Conservation (phyloP, 1,139 yeast species). For the Fermentozyma sake region DNA sequence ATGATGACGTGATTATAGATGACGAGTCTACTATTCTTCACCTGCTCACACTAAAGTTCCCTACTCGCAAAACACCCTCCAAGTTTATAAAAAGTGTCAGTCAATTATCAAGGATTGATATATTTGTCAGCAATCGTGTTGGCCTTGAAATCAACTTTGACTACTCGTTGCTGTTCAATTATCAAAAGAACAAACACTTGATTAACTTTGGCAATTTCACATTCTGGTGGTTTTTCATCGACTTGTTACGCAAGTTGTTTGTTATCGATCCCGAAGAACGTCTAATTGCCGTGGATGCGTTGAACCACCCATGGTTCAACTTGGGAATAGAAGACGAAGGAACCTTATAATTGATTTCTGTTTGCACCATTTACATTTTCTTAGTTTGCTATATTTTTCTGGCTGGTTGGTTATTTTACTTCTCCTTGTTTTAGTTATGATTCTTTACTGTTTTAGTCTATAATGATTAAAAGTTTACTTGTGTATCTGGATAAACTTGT, state of each 20-base stretch:
- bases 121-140: constrained; percentile 36
- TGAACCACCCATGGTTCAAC: constrained; percentile 75
- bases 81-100: constrained; percentile 52
- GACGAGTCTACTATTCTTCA: constrained; percentile 23
- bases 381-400: not conserved
- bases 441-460: too few relatives aligned
- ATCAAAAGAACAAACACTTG: constrained; percentile 36
- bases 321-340: constrained; percentile 77
- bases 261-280: constrained; percentile 61
- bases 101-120: constrained; percentile 48
- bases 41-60: constrained; percentile 30
- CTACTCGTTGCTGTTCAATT: constrained; percentile 37
- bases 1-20: constrained; percentile 28
- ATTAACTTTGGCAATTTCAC: constrained; percentile 51
- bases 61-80: constrained; percentile 34
- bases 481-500: too few relatives aligned
- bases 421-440: too few relatives aligned
- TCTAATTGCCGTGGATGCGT: constrained; percentile 63
- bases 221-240: constrained; percentile 75
- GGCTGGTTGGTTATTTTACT: constrained; percentile 2
- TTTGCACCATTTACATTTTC: not conserved
- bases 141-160: constrained; percentile 42
- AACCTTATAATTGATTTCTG: constrained; percentile 20
- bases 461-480: too few relatives aligned
- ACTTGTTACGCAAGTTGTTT: constrained; percentile 56